Conservation (phyloP, 768 basidiomycete species). For the Pluteus cervinus region DNA sequence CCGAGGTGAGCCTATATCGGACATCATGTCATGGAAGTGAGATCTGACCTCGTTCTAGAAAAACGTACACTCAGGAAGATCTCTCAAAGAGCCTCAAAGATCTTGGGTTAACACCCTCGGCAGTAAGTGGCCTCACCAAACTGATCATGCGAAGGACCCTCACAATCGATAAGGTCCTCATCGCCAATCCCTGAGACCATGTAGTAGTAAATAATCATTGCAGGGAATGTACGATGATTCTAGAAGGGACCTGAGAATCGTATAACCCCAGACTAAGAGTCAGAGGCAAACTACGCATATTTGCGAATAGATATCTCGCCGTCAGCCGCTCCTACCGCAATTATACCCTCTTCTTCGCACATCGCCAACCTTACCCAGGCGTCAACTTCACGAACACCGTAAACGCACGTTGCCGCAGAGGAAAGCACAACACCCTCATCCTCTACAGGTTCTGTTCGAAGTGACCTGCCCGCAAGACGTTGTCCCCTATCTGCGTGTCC, state of each 20-base stretch:
- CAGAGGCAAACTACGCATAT: conserved; percentile 30
- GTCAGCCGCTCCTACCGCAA: conserved; percentile 35
- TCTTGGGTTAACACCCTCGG: conserved; percentile 86
- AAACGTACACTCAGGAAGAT: conserved; percentile 67
- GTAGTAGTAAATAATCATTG: conserved; percentile 8
- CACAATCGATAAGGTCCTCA: conserved; percentile 42
- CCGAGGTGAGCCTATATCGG: conserved; percentile 53
- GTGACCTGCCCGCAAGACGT: conserved; percentile 44
- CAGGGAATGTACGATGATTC: conserved; percentile 13
- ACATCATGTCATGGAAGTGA: neutral
- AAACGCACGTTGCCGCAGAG: conserved; percentile 33
- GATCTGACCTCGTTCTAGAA: conserved; percentile 38
- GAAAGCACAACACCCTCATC: conserved; percentile 8
- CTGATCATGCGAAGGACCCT: neutral
- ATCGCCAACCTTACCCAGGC: conserved; percentile 43
- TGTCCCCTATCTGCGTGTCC: conserved; percentile 46
- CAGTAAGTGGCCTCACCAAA: conserved; percentile 65
- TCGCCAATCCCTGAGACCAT: conserved; percentile 34
- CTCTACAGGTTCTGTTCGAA: neutral
- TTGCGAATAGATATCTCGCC: conserved; percentile 47
- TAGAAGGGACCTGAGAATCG: conserved; percentile 7
- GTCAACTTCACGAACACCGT: conserved; percentile 38
- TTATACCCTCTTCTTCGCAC: conserved; percentile 41
- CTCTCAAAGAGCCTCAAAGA: conserved; percentile 78
- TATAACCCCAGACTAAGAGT: neutral